Evolutionary conservation across 352 stramenopile genomes (phyloP), one percentile per base, ranked within the genome.

Genomic region (Phytophthora rubi): DNA sequence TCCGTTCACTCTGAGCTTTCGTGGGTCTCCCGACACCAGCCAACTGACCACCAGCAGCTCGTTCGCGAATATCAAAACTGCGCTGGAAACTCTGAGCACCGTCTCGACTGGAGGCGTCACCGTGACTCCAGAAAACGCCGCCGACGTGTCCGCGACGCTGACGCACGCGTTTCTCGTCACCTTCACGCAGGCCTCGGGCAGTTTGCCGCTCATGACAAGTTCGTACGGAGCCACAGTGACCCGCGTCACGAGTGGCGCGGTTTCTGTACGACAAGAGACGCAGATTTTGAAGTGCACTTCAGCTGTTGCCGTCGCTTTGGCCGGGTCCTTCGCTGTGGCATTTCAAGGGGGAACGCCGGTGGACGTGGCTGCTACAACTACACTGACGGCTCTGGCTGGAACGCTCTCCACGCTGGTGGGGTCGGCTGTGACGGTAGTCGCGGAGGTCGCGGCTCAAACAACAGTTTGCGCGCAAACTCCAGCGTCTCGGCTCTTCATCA

Each of bases 1-100:
- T 4, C 59, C 81, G 2, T 81, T 92, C 30, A 81, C 70, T 8
- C 37, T 96, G 13, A 86, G 67, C 53, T 94, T 96, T 44, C 76
- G 88, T 15, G 81, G 82, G 9, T 91, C 86, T 1, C 59, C 83
- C 4, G 9, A 54, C 6, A 75, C 70, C 0, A 59, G 76, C 9
- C 65, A 70, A 4, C 53, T 96, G 6, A 69, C 71, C 15, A 73
- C 61, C 0, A 65, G 64, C 2, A 86, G 83, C 30, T 42, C 77
- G 16, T 92, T 85, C 55, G 30, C 68, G 12, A 67, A 44, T 1
- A 79, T 96, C 13, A 83, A 80, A 52, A 56, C 70, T 3, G 81
- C 78, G 15, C 83, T 99, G 2, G 84, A 97, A 71, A 61, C 66
- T 26, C 76, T 98, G 0, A 82, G 85, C 30, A 98, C 93, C 12